Evolutionary conservation across 2,329 filamentous ascomycete species (phyloP), one percentile per base, ranked within the genome.

Genomic region (Coniochaeta sp.): DNA sequence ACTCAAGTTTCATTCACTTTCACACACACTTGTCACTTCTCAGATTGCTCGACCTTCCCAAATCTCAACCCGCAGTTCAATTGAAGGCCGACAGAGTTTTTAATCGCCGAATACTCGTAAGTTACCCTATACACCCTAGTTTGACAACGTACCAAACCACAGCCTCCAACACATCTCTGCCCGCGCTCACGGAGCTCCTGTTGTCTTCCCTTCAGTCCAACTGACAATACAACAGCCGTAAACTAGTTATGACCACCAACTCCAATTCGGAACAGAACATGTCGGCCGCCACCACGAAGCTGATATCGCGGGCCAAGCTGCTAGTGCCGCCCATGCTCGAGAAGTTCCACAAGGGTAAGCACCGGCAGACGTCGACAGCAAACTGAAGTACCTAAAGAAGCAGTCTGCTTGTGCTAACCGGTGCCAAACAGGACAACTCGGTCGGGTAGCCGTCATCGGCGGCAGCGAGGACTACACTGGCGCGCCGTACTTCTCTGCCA

Each of bases 381-480:
- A n/a, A n/a, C n/a, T n/a, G n/a, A 4, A 18, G 28, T 47, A 10
- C n/a, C n/a, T n/a, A n/a, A n/a, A n/a, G n/a, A n/a, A n/a, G n/a
- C n/a, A n/a, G n/a, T n/a, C n/a, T n/a, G 31, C 9, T 14, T 26
- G 26, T 40, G n/a, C 20, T 20, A 52, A 16, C 4, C 1, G 4
- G 12, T n/a, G 14, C 42, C 52, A 18, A 38, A 18, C 60, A 95
- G 92, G 94, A 54, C 92, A 97, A 70, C 78, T 96, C 58, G 94
- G 94, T 5, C 83, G 94, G 51, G 84, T 99, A 50, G 94, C 85
- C 50, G 94, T 99, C 53, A 94, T 99, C 58, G 94, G 94, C 49
- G 94, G 94, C 35, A 95, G 90, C 64, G 85, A 92, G 66, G 92
- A 97, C 70, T 99, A 97, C 67, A 96, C 94, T 1, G 94, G 94